Conservation (phyloP, 208 protist species). For the Crithidia mellificae region DNA sequence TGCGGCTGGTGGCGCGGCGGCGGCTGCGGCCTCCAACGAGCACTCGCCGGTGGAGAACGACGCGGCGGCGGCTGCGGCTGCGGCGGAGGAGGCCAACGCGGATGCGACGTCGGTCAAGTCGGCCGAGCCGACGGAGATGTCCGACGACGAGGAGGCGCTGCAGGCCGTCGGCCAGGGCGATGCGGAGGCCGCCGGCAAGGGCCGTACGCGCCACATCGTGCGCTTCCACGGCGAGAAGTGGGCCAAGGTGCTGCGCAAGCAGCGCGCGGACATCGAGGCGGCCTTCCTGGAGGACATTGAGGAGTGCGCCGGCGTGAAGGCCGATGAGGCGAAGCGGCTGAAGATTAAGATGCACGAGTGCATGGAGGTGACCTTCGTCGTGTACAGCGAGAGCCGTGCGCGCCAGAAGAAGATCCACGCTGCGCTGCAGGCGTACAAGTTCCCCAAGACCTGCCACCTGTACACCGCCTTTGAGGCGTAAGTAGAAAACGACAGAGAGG, state of each 20-base stretch:
- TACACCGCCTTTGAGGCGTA: constrained; percentile 28
- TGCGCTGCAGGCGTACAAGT: constrained; percentile 43
- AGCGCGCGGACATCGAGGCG: constrained; percentile 21
- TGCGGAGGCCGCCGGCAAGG: constrained; percentile 9
- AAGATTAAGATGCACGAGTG: constrained; percentile 38
- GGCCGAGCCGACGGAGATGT: constrained; percentile 15
- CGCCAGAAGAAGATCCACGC: constrained; percentile 39
- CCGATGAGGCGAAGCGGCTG: constrained; percentile 33
- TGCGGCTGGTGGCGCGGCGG: not conserved
- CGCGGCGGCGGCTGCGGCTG: constrained; percentile 6
- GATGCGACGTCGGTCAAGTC: constrained; percentile 10
- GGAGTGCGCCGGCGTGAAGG: constrained; percentile 29
- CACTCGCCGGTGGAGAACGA: constrained; percentile 9
- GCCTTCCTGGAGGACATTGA: constrained; percentile 47
- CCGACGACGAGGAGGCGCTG: constrained; percentile 16
- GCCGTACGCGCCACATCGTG: constrained; percentile 52
- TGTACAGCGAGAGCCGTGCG: constrained; percentile 31
- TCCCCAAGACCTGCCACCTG: constrained; percentile 37
- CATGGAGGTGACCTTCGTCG: constrained; percentile 52
- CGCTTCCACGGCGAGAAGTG: constrained; percentile 62
- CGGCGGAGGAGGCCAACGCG: constrained; percentile 16
- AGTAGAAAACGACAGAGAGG: not conserved
- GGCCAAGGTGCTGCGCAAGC: constrained; percentile 32
- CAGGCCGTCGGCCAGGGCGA: constrained; percentile 2
- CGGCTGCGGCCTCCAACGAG: constrained; percentile 1